A percentile compares a stretch with the other conserved stretches of the same genome.
These are phyloP conservation scores for Microdochium nivale DNA, from an alignment of 2,329 filamentous ascomycete genomes.

Conservation along the genomic window DNA sequence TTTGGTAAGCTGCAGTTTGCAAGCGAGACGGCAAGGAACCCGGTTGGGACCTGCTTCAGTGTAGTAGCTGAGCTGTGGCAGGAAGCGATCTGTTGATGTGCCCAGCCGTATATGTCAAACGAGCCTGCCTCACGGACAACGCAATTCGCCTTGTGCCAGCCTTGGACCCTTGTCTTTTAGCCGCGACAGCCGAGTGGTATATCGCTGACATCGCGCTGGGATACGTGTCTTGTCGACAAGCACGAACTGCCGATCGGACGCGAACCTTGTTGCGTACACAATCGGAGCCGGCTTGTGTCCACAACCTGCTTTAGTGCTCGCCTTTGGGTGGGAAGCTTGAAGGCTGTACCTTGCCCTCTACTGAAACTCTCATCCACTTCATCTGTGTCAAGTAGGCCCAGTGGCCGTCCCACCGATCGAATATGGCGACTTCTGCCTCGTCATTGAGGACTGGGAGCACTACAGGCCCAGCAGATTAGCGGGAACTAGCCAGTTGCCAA, in stretches of 20 bases:
- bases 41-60: too few species aligned
- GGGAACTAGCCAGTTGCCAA: background rate
- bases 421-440: slow-evolving; percentile 51
- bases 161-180: too few species aligned
- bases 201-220: too few species aligned
- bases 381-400: slow-evolving; percentile 75
- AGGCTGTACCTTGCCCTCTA: slow-evolving; percentile 53
- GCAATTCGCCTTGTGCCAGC: too few species aligned
- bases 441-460: slow-evolving; percentile 69
- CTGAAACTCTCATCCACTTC: slow-evolving; percentile 67
- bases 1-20: too few species aligned
- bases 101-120: too few species aligned
- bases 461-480: slow-evolving; percentile 23
- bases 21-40: too few species aligned
- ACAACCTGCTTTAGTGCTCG: slow-evolving; percentile 11
- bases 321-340: slow-evolving; percentile 72
- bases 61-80: too few species aligned
- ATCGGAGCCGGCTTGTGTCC: background rate
- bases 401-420: slow-evolving; percentile 71
- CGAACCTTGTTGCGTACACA: background rate
- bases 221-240: too few species aligned
- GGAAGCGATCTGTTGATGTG: too few species aligned
- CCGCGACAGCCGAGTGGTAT: too few species aligned
- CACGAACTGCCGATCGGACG: background rate
- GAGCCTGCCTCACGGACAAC: too few species aligned